Evolutionary conservation across 192 early-diverging fungal genomes (phyloP).

Genomic region (Coemansia sp.): DNA sequence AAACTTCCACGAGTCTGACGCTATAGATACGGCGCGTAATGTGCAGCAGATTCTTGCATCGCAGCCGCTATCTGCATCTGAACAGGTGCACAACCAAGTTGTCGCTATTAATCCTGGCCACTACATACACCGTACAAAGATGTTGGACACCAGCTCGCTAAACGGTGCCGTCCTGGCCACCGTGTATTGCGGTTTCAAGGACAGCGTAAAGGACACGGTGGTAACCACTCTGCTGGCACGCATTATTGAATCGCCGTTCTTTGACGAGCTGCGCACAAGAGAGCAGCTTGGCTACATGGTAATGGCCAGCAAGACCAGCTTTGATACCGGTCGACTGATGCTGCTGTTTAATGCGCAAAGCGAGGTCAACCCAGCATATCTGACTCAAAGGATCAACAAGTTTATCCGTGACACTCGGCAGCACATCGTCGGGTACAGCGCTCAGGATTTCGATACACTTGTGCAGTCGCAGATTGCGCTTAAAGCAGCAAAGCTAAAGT

Average conservation of each 20-base stretch:
- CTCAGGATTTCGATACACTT: slow-evolving; percentile 59
- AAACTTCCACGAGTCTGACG: slow-evolving; percentile 65
- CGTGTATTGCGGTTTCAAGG: slow-evolving; percentile 70
- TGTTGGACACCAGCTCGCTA: slow-evolving; percentile 65
- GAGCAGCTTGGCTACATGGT: slow-evolving; percentile 70
- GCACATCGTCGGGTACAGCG: slow-evolving; percentile 1
- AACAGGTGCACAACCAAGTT: neutral
- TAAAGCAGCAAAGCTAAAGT: slow-evolving; percentile 66
- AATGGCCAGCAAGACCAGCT: neutral
- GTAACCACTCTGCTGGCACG: slow-evolving; percentile 64
- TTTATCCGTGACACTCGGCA: slow-evolving; percentile 64
- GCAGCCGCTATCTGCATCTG: slow-evolving; percentile 43
- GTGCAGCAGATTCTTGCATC: slow-evolving; percentile 59
- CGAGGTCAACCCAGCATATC: slow-evolving; percentile 71
- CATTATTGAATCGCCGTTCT: slow-evolving; percentile 75
- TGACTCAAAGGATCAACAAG: slow-evolving; percentile 73
- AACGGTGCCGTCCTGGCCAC: slow-evolving; percentile 80
- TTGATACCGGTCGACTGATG: neutral
- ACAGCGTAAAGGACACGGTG: slow-evolving; percentile 56
- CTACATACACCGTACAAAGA: slow-evolving; percentile 13
- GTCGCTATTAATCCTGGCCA: slow-evolving; percentile 20
- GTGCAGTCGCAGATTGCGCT: slow-evolving; percentile 56
- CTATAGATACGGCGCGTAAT: slow-evolving; percentile 54
- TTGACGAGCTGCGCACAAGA: slow-evolving; percentile 88
- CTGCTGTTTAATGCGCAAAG: slow-evolving; percentile 77